Evolutionary conservation across 1,139 yeast species (phyloP).

Genomic region (Candida pseudocylindracea): DNA sequence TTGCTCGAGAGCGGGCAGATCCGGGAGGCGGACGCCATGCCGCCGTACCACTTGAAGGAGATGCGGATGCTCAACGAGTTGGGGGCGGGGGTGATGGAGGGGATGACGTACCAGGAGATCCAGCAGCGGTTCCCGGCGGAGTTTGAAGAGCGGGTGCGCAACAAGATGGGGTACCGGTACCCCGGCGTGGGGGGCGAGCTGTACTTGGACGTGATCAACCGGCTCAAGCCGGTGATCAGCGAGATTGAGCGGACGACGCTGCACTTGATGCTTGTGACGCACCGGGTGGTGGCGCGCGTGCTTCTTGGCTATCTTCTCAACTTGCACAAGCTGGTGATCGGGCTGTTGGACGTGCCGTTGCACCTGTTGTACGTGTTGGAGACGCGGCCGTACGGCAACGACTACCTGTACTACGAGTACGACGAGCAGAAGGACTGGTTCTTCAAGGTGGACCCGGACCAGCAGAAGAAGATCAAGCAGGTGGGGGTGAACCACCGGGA

Average conservation of each 20-base stretch:
- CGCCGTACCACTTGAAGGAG: constrained; percentile 48
- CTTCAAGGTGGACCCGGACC: constrained; percentile 46
- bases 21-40: no score
- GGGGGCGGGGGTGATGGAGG: constrained; percentile 85
- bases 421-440: constrained; percentile 67
- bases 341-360: constrained; percentile 80
- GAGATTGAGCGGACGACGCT: constrained; percentile 86
- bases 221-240: constrained; percentile 75
- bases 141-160: constrained; percentile 48
- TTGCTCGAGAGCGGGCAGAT: constrained; percentile 11
- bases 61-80: constrained; percentile 87
- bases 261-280: constrained; percentile 65
- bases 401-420: constrained; percentile 74
- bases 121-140: constrained; percentile 53
- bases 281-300: constrained; percentile 78
- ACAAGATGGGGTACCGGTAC: constrained; percentile 67
- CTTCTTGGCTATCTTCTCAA: constrained; percentile 77
- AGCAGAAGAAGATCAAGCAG: constrained; percentile 34
- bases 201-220: constrained; percentile 75
- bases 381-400: constrained; percentile 88
- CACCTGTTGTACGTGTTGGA: constrained; percentile 81
- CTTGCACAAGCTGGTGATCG: constrained; percentile 60
- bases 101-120: constrained; percentile 69
- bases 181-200: constrained; percentile 98
- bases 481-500: constrained; percentile 46